Conservation (phyloP, 352 stramenopile genomes). For the Sclerospora graminicola region DNA sequence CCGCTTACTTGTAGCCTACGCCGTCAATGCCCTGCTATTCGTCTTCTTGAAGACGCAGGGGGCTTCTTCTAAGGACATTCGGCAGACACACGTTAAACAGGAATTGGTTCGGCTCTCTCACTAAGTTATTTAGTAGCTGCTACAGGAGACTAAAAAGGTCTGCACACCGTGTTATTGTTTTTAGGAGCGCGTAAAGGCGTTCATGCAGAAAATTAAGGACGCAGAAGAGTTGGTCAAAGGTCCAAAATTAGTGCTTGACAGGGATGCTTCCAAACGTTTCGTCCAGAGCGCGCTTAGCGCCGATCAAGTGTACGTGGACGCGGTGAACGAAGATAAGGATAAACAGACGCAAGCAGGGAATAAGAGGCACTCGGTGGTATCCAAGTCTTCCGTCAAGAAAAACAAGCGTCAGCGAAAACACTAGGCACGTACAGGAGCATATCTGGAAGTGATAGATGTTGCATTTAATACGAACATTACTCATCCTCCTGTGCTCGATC, state of each 20-base stretch:
- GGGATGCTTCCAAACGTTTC: slow-evolving; percentile 69
- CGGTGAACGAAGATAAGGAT: slow-evolving; percentile 40
- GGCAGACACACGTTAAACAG: slow-evolving; percentile 85
- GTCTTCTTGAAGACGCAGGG: slow-evolving; percentile 84
- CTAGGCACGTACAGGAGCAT: too few species aligned
- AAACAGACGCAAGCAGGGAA: slow-evolving; percentile 25
- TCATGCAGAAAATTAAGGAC: slow-evolving; percentile 87
- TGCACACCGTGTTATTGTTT: background rate
- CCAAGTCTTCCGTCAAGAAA: slow-evolving; percentile 34
- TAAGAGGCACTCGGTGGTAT: slow-evolving; percentile 14
- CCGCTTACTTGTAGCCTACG: slow-evolving; percentile 45
- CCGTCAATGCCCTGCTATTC: slow-evolving; percentile 80
- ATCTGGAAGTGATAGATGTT: slow-evolving; percentile 1
- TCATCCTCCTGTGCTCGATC: slow-evolving; percentile 6
- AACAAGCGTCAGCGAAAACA: slow-evolving; percentile 44
- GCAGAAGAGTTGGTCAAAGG: slow-evolving; percentile 74
- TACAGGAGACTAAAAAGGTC: too few species aligned
- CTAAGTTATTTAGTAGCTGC: too few species aligned
- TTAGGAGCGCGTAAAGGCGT: slow-evolving; percentile 78
- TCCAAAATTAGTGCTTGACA: slow-evolving; percentile 65
- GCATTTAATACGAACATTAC: slow-evolving; percentile 15
- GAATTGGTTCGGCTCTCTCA: slow-evolving; percentile 61
- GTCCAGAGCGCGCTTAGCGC: slow-evolving; percentile 78
- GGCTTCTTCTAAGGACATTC: slow-evolving; percentile 80
- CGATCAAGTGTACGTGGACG: slow-evolving; percentile 77